These are phyloP conservation scores for Craspedostauros australis DNA, from an alignment of 108 stramenopile species.

Conservation along the genomic window DNA sequence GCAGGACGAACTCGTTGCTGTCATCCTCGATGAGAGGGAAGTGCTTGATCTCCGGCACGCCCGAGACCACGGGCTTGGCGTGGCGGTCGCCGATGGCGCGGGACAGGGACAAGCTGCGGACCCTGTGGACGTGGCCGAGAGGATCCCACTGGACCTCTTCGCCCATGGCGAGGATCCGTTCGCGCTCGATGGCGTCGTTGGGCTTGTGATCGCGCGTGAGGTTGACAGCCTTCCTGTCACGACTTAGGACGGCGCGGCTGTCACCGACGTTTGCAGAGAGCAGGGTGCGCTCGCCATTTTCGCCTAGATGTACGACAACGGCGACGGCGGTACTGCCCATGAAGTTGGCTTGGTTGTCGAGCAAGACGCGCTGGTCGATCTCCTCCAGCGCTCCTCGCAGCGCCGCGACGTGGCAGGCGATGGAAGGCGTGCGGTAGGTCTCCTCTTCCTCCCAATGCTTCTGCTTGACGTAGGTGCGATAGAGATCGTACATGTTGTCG, in stretches of 20 bases:
- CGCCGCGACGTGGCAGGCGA: conserved; percentile 51
- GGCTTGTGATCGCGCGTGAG: conserved; percentile 93
- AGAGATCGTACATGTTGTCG: conserved; percentile 53
- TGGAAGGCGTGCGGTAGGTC: conserved; percentile 21
- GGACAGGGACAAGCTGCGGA: conserved; percentile 87
- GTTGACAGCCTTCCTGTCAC: conserved; percentile 66
- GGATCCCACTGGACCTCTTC: conserved; percentile 76
- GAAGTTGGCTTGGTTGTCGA: conserved; percentile 51
- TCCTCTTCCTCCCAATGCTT: conserved; percentile 31
- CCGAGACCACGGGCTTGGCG: conserved; percentile 81
- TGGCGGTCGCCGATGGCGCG: conserved; percentile 88
- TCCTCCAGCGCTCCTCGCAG: conserved; percentile 54
- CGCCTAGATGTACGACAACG: conserved; percentile 64
- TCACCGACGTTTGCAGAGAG: conserved; percentile 95
- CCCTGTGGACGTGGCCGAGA: conserved; percentile 66
- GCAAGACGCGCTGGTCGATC: conserved; percentile 59
- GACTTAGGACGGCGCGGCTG: conserved; percentile 83
- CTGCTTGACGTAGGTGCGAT: conserved; percentile 32
- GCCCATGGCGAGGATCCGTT: conserved; percentile 64
- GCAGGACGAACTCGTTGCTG: conserved; percentile 49
- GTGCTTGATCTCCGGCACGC: conserved; percentile 71
- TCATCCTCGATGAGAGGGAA: conserved; percentile 40
- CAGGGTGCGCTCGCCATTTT: conserved; percentile 66
- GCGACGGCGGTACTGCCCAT: conserved; percentile 94
- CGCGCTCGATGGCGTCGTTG: conserved; percentile 57